These are phyloP conservation scores for Arthrocladium fulminans DNA, from an alignment of 2,329 filamentous ascomycete genomes.

Conservation along the genomic window DNA sequence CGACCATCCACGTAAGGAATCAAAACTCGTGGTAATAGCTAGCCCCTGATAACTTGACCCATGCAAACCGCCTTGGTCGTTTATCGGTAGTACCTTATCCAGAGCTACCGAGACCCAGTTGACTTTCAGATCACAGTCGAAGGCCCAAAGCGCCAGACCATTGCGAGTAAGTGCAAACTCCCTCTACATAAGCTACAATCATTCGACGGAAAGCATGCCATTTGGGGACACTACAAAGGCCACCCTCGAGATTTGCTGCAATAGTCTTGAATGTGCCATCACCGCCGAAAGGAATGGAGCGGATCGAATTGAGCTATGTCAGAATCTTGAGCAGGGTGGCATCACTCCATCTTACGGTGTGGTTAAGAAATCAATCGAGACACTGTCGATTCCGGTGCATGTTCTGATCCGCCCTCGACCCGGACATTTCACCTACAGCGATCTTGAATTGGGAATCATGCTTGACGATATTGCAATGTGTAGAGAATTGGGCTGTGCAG, in stretches of 20 bases:
- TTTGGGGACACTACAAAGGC: background rate
- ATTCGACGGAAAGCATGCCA: background rate
- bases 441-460: conserved; percentile 38
- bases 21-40: no score
- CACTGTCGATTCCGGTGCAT: conserved; percentile 36
- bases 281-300: conserved; percentile 36
- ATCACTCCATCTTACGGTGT: conserved; percentile 31
- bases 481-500: conserved; percentile 28
- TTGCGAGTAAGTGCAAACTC: background rate
- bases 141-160: no score
- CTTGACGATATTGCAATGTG: conserved; percentile 31
- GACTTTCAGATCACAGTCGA: no score
- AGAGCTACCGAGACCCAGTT: no score
- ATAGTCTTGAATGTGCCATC: background rate
- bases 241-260: conserved; percentile 7
- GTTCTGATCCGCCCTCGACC: conserved; percentile 47
- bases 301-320: conserved; percentile 45
- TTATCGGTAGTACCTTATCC: no score
- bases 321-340: conserved; percentile 33
- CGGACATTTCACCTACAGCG: conserved; percentile 38
- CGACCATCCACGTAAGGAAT: no score
- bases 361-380: conserved; percentile 18
- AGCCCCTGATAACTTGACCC: no score
- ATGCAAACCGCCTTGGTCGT: no score
- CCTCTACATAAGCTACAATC: background rate